Base-by-base conservation (phyloP, 768 basidiomycete genomes). In the Clitopilus passeckerianus region DNA sequence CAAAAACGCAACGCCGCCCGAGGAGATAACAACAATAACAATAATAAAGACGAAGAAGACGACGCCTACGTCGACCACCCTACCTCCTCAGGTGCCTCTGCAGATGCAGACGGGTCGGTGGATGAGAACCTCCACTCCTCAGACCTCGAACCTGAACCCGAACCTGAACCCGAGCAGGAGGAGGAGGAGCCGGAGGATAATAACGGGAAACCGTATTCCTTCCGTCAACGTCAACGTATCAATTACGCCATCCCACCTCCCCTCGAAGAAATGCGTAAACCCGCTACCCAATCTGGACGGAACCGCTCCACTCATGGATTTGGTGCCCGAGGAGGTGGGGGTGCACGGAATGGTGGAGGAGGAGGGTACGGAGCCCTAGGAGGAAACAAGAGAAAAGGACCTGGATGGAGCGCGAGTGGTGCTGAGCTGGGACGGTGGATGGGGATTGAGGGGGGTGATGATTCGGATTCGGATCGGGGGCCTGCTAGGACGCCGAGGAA, bases 181-280 rank as follows among this genome's bases (percentile, higher is more conserved):
- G 46, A 50, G 46, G 12, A 12, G 12, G 80, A 77, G 6, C n/a
- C n/a, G n/a, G 82, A 83, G 43, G 77, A 68, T 22, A 83, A 85
- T 58, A 41, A 14, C 10, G 83, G 82, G 8, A 80, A 77, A 50
- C 83, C 84, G 15, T 93, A 93, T 65, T 67, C 84, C 0, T 75
- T 93, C 35, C 77, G 91, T 18, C 83, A 86, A 65, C 77, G 91
- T 55, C 75, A 76, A 50, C 80, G 81, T 60, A 85, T 93, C 64
- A 91, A 93, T 67, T 93, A 93, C 59, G 86, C 87, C 12, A 89
- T 92, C 20, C 90, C 89, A 0, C 91, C 91, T 0, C 88, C 91
- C 0, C 74, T 93, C 15, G 91, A 93, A 54, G 90, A 92, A 34
- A 73, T 89, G 69, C 66, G 69, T 1, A 78, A 78, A 44, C 81